Conservation (phyloP, 1,284 basidiomycete species). For the Trichosporon inkin region DNA sequence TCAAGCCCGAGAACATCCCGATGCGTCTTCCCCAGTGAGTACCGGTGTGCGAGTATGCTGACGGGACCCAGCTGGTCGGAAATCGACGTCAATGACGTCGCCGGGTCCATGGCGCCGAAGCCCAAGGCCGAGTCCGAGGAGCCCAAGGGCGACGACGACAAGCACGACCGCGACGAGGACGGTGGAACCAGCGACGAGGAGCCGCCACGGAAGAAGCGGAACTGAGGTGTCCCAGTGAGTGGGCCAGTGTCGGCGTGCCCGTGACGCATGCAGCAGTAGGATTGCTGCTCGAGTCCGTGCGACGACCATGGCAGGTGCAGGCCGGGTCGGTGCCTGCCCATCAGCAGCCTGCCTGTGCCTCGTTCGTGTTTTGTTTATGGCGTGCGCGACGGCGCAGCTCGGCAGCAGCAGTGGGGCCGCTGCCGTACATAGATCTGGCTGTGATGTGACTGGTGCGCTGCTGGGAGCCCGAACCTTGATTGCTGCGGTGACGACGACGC, state of each 20-base stretch:
- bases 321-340: not conserved
- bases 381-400: no score
- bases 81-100: conserved; percentile 18
- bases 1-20: conserved; percentile 52
- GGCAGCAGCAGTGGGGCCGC: no score
- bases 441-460: no score
- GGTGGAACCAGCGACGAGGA: not conserved
- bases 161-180: conserved; percentile 1
- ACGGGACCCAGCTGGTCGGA: conserved; percentile 14
- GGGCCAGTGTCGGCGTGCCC: not conserved
- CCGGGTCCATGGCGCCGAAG: conserved; percentile 11
- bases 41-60: not conserved
- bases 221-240: not conserved
- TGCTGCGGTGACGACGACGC: no score
- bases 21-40: conserved; percentile 43
- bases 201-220: not conserved
- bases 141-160: not conserved
- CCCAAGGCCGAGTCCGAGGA: not conserved
- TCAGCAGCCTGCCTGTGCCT: not conserved
- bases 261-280: no score
- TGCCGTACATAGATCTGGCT: no score
- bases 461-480: no score
- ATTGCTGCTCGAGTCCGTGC: no score
- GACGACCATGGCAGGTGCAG: not conserved
- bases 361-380: not conserved